Conservation (phyloP, 2,329 filamentous ascomycete species). For the Xylariaceae sp. region DNA sequence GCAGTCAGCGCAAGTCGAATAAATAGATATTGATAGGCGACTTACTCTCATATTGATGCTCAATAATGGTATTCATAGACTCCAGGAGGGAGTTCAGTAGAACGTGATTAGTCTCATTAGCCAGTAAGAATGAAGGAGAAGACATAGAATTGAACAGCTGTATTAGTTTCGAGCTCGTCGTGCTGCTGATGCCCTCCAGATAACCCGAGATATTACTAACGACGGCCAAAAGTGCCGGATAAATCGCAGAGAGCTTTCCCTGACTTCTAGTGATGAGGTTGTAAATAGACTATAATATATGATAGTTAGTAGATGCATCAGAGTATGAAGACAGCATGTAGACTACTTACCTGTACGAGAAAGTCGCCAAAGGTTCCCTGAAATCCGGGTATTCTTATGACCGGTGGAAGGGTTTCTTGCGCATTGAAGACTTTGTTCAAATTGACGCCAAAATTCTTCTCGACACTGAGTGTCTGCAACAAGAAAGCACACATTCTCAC, state of each 20-base stretch:
- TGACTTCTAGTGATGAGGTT: conserved; percentile 86
- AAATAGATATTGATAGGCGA: conserved; percentile 1
- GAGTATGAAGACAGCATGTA: conserved; percentile 26
- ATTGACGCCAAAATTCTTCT: conserved; percentile 82
- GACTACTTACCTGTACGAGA: conserved; percentile 70
- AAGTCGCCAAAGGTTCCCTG: conserved; percentile 90
- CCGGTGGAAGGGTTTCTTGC: conserved; percentile 78
- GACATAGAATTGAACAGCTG: conserved; percentile 92
- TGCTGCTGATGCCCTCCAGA: conserved; percentile 67
- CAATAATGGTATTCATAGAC: conserved; percentile 82
- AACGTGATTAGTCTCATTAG: conserved; percentile 84
- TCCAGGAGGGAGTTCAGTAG: conserved; percentile 79
- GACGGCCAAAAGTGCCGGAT: conserved; percentile 84
- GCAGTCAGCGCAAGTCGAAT: conserved; percentile 18
- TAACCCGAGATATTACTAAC: conserved; percentile 91
- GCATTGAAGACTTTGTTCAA: conserved; percentile 84
- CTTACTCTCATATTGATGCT: conserved; percentile 77
- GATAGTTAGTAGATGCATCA: conserved; percentile 15
- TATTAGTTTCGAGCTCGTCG: conserved; percentile 74
- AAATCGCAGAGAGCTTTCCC: conserved; percentile 83
- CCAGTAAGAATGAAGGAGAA: conserved; percentile 82
- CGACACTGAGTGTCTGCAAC: conserved; percentile 88
- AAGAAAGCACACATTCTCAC: conserved; percentile 98
- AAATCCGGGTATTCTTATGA: conserved; percentile 79
- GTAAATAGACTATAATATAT: conserved; percentile 68